Percentiles rank a stretch among this genome's conserved stretches.
These are phyloP conservation scores for Arabidopsis lyrata DNA, from an alignment of 441 rosid species.

Conservation along the genomic window DNA sequence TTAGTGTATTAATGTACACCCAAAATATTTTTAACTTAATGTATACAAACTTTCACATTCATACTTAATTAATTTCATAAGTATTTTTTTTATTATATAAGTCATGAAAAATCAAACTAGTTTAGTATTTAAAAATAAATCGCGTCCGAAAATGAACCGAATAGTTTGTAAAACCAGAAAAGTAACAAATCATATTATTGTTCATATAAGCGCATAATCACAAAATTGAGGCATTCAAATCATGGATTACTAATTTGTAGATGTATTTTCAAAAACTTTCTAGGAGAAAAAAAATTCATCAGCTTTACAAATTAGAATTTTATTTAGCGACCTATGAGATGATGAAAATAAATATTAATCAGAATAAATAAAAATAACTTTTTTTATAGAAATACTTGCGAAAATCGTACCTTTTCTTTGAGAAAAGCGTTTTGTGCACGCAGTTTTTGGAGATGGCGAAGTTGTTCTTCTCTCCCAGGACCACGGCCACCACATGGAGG, in stretches of 20 bases:
- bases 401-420: not conserved
- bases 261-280: not conserved
- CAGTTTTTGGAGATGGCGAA: constrained; percentile 49
- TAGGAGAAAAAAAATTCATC: not conserved
- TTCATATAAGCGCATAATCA: not conserved
- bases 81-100: not conserved
- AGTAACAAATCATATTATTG: not conserved
- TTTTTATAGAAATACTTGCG: constrained; percentile 36
- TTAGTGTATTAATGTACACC: too few relatives aligned
- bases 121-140: not conserved
- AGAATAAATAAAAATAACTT: not conserved
- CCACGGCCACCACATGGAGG: constrained; percentile 77
- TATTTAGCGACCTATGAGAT: not conserved
- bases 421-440: constrained; percentile 51
- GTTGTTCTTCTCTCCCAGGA: constrained; percentile 55
- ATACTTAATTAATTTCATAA: not conserved
- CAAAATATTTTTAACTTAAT: too few relatives aligned
- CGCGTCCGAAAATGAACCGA: not conserved
- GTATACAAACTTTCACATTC: too few relatives aligned
- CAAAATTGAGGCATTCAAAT: not conserved
- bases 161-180: not conserved
- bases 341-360: not conserved
- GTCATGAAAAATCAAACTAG: not conserved
- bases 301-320: not conserved
- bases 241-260: not conserved